Evolutionary conservation across 2,329 filamentous ascomycete species (phyloP).

Genomic region (Ambrosiella cleistominuta): DNA sequence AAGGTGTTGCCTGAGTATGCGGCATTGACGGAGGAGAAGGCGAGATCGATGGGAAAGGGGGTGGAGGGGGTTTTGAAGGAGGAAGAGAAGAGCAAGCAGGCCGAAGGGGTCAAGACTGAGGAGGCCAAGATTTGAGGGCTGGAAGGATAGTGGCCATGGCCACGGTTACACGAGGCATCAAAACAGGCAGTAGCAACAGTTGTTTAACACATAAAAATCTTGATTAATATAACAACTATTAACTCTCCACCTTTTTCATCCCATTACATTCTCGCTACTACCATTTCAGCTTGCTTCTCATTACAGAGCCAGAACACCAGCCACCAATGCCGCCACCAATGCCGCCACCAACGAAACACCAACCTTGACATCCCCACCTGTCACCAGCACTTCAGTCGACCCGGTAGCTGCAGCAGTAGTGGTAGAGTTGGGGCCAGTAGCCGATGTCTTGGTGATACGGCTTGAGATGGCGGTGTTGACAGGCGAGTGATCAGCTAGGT

Average conservation of each 20-base stretch:
- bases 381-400: neutral
- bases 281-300: neutral
- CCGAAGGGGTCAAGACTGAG: neutral
- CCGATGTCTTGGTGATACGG: conserved; percentile 20
- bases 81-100: neutral
- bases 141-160: neutral
- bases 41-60: neutral
- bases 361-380: neutral
- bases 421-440: neutral
- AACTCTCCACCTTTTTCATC: neutral
- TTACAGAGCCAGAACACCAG: neutral
- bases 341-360: neutral
- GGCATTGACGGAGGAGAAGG: neutral
- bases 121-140: neutral
- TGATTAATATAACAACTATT: neutral
- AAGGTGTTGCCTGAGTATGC: too few relatives aligned
- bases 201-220: neutral
- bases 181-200: too few relatives aligned
- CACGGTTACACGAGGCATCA: too few relatives aligned
- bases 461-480: conserved; percentile 32
- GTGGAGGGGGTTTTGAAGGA: too few relatives aligned
- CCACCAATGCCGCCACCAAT: neutral
- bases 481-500: conserved; percentile 31
- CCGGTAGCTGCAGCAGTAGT: neutral
- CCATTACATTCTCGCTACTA: neutral